Evolutionary conservation across 441 rosid genomes (phyloP).

Genomic region (Jatropha podagrica): DNA sequence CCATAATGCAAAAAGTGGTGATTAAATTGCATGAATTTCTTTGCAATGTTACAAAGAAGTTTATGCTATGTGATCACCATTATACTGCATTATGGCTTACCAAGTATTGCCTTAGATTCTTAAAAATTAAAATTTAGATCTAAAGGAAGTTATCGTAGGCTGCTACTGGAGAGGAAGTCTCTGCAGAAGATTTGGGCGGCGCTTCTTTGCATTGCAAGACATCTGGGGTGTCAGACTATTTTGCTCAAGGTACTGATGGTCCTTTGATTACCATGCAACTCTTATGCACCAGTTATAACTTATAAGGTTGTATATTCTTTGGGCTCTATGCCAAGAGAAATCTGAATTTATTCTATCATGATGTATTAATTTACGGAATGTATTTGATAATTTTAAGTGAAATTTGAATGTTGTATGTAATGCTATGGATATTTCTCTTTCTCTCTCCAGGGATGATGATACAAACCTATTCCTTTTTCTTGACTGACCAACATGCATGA

Average conservation of each 20-base stretch:
- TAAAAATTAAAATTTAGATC: slow-evolving; percentile 22
- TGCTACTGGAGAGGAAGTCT: slow-evolving; percentile 96
- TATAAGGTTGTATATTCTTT: slow-evolving; percentile 25
- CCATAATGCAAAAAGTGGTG: too few species aligned
- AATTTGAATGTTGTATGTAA: not conserved
- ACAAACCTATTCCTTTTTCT: not conserved
- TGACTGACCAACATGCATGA: not conserved
- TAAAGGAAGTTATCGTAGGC: slow-evolving; percentile 64
- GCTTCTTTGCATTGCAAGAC: slow-evolving; percentile 89
- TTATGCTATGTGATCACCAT: too few species aligned
- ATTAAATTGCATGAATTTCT: too few species aligned
- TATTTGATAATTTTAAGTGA: not conserved
- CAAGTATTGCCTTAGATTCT: not conserved
- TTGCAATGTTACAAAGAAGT: too few species aligned
- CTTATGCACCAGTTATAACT: slow-evolving; percentile 8
- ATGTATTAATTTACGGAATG: not conserved
- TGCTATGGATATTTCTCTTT: not conserved
- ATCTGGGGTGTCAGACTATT: slow-evolving; percentile 97
- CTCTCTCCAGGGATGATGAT: not conserved
- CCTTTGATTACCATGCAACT: not conserved
- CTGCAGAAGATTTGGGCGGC: slow-evolving; percentile 97
- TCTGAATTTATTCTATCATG: slow-evolving; percentile 1
- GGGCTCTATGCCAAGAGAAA: not conserved
- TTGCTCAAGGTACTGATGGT: slow-evolving; percentile 81
- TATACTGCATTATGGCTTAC: too few species aligned